Conservation (phyloP, 345 rosid genomes). For the Gossypium turneri region DNA sequence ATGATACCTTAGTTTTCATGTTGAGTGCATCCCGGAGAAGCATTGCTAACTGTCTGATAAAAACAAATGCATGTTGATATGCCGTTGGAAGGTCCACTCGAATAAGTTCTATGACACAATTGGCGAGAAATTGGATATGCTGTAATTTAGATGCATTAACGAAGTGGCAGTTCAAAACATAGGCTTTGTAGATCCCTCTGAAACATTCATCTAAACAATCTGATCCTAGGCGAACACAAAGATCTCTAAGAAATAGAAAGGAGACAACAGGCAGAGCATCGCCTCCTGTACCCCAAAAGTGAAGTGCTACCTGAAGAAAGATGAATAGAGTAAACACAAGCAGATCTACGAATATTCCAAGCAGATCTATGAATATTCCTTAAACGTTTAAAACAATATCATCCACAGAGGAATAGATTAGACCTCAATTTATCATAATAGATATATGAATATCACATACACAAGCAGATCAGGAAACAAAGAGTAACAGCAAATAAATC, state of each 20-base stretch:
- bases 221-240: slow-evolving; percentile 74
- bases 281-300: slow-evolving; percentile 96
- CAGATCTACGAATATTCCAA: too few relatives aligned
- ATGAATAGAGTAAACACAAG: background rate
- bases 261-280: slow-evolving; percentile 82
- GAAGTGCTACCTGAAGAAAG: slow-evolving; percentile 62
- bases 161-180: slow-evolving; percentile 81
- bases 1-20: slow-evolving; percentile 79
- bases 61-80: slow-evolving; percentile 91
- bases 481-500: background rate
- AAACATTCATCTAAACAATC: slow-evolving; percentile 84
- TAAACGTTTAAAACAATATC: background rate
- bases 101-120: slow-evolving; percentile 78
- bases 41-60: slow-evolving; percentile 79
- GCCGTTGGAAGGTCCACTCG: slow-evolving; percentile 83
- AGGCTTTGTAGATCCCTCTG: slow-evolving; percentile 89
- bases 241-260: slow-evolving; percentile 73
- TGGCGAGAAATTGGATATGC: slow-evolving; percentile 80
- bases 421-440: background rate
- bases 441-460: background rate
- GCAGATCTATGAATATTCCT: background rate
- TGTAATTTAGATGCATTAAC: slow-evolving; percentile 72
- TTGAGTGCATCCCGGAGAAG: slow-evolving; percentile 81
- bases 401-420: background rate
- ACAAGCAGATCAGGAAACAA: background rate